Base-by-base conservation (phyloP, 805 yeast genomes). In the Starmerella geochares region DNA sequence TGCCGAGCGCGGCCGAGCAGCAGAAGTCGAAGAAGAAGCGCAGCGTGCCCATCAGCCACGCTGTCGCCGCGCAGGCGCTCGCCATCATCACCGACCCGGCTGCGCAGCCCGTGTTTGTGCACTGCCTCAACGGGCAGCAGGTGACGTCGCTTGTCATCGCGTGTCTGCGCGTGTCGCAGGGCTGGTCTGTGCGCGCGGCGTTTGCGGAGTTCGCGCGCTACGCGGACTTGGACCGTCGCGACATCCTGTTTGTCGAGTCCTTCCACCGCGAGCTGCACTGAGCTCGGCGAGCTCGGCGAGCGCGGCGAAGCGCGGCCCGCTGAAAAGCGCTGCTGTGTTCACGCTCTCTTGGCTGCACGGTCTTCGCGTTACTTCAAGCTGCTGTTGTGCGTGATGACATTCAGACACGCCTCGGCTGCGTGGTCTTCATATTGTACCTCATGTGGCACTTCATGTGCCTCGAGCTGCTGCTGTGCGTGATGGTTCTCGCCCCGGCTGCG, bases 151-250 rank as follows among this genome's bases (percentile, higher is more conserved):
- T 92, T 41, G 78, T 86, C 1, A 75, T 90, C 21, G 97, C 96
- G 3, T 87, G 96, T 62, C 67, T 87, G 33, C 67, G 98, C 31
- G 84, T 84, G 57, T 67, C 84, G 17, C 83, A 86, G 23, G 78
- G 82, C 58, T 92, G 98, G 98, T 81, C 92, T 9, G 76, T 84
- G 6, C 85, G 86, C 2, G 81, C 96, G 0, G 87, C 90, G 13
- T 78, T 84, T 58, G 85, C 81, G 55, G 98, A 90, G 66, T 88
- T 83, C 60, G 74, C 83, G 37, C 77, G 80, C 49, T 88, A 77
- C 63, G 77, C 88, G 8, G 80, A 85, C 14, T 80, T 81, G 47
- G 87, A 87, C 39, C 77, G 85, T 38, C 83, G 84, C 55, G 97
- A 90, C 63, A 71, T 95, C 52, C 72, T 71, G 42, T 92, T 90